Evolutionary conservation across 2,329 filamentous ascomycete species (phyloP), one percentile per base, ranked within the genome.

Genomic region (Ophiostoma australiae): DNA sequence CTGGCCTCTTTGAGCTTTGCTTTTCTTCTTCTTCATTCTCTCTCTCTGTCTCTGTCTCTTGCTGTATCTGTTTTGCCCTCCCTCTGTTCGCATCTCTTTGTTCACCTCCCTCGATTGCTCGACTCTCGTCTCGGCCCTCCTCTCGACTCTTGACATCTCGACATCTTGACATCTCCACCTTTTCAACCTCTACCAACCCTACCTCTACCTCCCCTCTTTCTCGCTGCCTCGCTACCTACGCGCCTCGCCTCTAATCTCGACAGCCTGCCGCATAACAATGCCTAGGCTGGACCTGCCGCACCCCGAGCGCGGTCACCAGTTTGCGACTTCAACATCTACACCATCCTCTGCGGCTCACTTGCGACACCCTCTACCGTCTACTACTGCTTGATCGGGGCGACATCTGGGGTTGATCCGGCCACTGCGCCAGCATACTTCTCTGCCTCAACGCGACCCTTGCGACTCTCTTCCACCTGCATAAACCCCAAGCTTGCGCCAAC

Each of bases 281-380:
- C 71, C 70, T 70, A 44, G 63, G 72, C 67, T 68, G 70, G 23
- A 35, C 66, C 55, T 44, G 68, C 69, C 68, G 72, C 72, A 72
- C 70, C 66, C 27, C 72, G 41, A 72, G 68, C 39, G 73, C 72
- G 70, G 72, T 69, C 23, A 20, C 61, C 15, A 67, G 61, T 69
- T 68, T 69, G 69, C 69, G 70, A 69, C 69, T 20, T 39, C 63
- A 63, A 33, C 55, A 33, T 63, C 58, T 63, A 17, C 41, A 20
- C 13, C 33, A 20, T 37, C n/a, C 20, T 39, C 13, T 41, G 39
- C 39, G 39, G 27, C 27, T 31, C 27, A 39, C 61, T 63, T 52
- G 31, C 67, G 41, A 58, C 65, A 27, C 37, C n/a, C n/a, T 39
- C 63, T 39, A 37, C 55, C 27, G 15, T 41, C 39, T 41, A 13